phyloP scores from a whole-genome alignment of 2,329 filamentous ascomycete species.

The Amylocarpus encephaloides region DNA sequence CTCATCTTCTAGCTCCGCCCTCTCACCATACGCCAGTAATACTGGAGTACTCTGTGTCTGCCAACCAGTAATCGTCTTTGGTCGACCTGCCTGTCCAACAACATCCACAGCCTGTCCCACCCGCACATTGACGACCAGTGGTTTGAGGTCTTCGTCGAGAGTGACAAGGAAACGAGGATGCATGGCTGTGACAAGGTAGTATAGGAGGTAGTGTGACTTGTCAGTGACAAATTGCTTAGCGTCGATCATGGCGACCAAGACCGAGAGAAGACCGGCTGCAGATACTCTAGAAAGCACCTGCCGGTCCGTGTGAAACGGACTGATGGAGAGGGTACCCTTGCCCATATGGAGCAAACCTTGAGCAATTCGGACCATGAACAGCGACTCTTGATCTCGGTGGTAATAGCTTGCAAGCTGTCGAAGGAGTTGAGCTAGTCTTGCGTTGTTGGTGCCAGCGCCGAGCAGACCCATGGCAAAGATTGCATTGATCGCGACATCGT shows the following conservation, averaged over 20 bases:
- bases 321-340: constrained; percentile 92
- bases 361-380: constrained; percentile 99
- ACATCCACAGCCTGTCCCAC: constrained; percentile 98
- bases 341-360: constrained; percentile 98
- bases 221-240: constrained; percentile 74
- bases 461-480: constrained; percentile 99
- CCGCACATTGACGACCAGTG: constrained; percentile 89
- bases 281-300: constrained; percentile 91
- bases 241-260: constrained; percentile 90
- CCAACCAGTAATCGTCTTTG: constrained; percentile 99
- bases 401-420: constrained; percentile 97
- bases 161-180: constrained; percentile 95
- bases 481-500: constrained; percentile 94
- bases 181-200: constrained; percentile 96
- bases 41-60: constrained; percentile 99
- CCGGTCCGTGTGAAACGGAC: constrained; percentile 98
- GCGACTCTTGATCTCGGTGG: constrained; percentile 87
- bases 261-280: constrained; percentile 80
- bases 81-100: constrained; percentile 90
- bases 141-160: constrained; percentile 88
- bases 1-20: constrained; percentile 95
- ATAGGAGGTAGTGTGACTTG: constrained; percentile 82
- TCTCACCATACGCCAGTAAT: constrained; percentile 85
- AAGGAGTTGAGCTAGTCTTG: constrained; percentile 86
- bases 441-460: constrained; percentile 96